Evolutionary conservation across 768 basidiomycete genomes (phyloP).

Genomic region (Tulasnella sp.): DNA sequence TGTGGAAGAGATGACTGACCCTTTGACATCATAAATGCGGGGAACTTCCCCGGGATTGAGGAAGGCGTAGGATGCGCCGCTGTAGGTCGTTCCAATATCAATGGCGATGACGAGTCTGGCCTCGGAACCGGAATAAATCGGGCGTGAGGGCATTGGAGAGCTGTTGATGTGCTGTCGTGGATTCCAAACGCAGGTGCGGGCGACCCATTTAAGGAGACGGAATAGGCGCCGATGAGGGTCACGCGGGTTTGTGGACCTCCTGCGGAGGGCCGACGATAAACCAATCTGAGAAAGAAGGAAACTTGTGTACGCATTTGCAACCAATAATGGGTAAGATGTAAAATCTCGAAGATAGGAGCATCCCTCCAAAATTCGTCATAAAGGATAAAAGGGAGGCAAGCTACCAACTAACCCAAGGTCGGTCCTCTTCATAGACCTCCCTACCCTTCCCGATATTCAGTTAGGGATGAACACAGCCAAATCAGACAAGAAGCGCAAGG

Average conservation of each 20-base stretch:
- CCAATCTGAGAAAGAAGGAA: not conserved
- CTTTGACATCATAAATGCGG: slow-evolving; percentile 13
- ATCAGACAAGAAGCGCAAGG: too few relatives aligned
- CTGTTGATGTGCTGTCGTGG: not conserved
- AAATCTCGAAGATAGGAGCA: too few relatives aligned
- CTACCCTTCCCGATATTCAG: too few relatives aligned
- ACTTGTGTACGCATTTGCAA: not conserved
- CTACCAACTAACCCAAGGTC: too few relatives aligned
- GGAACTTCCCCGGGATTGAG: slow-evolving; percentile 23
- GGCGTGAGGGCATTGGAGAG: not conserved
- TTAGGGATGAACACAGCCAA: too few relatives aligned
- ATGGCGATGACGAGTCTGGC: slow-evolving; percentile 32
- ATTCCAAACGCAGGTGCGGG: not conserved
- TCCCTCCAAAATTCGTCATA: too few relatives aligned
- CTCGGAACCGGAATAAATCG: not conserved
- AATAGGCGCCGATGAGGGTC: not conserved
- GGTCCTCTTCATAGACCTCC: too few relatives aligned
- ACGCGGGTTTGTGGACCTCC: not conserved
- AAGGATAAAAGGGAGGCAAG: too few relatives aligned
- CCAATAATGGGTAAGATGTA: too few relatives aligned
- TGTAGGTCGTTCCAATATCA: slow-evolving; percentile 32
- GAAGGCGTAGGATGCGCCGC: slow-evolving; percentile 31
- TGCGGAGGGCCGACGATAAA: not conserved
- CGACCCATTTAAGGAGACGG: not conserved
- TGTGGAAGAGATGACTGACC: not conserved